Conservation (phyloP, 768 basidiomycete genomes). For the Suillus brevipes region DNA sequence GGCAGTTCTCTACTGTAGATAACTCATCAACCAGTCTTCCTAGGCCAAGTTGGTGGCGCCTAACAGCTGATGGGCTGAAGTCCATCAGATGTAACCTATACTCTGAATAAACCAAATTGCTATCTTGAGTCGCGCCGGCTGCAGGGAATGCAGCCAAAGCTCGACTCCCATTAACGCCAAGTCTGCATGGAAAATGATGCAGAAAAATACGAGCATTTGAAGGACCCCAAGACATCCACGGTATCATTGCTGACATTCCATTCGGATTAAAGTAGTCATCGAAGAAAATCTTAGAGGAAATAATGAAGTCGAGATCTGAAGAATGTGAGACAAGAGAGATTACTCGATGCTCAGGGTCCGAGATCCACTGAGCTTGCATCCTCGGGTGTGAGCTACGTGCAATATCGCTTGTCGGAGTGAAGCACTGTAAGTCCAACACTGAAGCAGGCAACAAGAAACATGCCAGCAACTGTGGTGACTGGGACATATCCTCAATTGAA, state of each 20-base stretch:
- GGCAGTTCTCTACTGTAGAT: background rate
- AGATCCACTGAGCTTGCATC: background rate
- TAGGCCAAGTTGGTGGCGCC: background rate
- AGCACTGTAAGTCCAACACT: background rate
- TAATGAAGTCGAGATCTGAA: background rate
- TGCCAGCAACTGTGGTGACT: background rate
- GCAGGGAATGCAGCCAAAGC: background rate
- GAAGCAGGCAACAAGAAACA: background rate
- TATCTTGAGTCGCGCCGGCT: background rate
- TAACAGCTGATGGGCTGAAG: background rate
- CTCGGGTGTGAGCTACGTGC: background rate
- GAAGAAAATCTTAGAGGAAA: conserved; percentile 1
- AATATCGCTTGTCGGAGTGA: background rate
- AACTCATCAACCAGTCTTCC: background rate
- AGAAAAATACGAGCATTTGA: background rate
- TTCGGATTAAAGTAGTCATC: background rate
- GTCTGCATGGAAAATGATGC: background rate
- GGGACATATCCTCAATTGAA: background rate
- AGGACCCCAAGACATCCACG: background rate
- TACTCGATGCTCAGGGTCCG: background rate
- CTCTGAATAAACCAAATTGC: no score
- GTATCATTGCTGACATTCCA: background rate
- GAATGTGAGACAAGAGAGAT: background rate
- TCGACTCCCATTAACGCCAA: conserved; percentile 1
- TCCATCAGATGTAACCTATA: background rate